Percentiles rank a stretch among this genome's conserved stretches.
phyloP scores from a whole-genome alignment of 805 yeast species.

The Zygosaccharomyces bailii region DNA sequence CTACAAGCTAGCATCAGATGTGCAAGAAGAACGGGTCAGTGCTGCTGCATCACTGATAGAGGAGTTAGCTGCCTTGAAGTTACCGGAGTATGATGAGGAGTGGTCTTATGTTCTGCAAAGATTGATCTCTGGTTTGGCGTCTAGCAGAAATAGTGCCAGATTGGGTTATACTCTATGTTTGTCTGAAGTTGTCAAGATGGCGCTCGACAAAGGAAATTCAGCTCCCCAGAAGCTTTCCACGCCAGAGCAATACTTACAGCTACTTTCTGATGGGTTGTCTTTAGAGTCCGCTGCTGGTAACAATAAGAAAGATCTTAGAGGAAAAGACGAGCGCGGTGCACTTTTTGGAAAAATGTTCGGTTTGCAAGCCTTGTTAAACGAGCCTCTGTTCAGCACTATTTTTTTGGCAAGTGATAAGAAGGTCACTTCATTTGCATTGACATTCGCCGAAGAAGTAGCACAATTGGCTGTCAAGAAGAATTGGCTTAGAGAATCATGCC shows the following conservation, averaged over 20 bases:
- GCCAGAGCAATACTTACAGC: constrained; percentile 24
- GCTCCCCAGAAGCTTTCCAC: constrained; percentile 20
- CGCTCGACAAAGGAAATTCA: constrained; percentile 20
- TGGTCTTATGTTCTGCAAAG: constrained; percentile 82
- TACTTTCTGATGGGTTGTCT: constrained; percentile 34
- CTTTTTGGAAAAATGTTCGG: constrained; percentile 86
- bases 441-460: constrained; percentile 47
- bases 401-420: constrained; percentile 32
- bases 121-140: constrained; percentile 73
- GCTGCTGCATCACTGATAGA: constrained; percentile 66
- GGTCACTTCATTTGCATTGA: constrained; percentile 34
- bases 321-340: constrained; percentile 76
- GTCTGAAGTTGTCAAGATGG: constrained; percentile 55
- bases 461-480: constrained; percentile 62
- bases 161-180: constrained; percentile 86
- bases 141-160: constrained; percentile 79
- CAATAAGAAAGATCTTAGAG: constrained; percentile 51
- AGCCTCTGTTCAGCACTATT: constrained; percentile 37
- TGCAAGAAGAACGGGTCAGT: constrained; percentile 63
- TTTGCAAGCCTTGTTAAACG: constrained; percentile 65
- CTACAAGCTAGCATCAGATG: constrained; percentile 72
- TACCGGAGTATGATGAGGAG: constrained; percentile 45
- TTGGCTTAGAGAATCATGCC: constrained; percentile 83
- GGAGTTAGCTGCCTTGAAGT: constrained; percentile 45
- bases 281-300: constrained; percentile 40